A percentile compares a stretch with the other conserved stretches of the same genome.
phyloP scores from a whole-genome alignment of 2,329 filamentous ascomycete species.

The Diplodia sapinea region DNA sequence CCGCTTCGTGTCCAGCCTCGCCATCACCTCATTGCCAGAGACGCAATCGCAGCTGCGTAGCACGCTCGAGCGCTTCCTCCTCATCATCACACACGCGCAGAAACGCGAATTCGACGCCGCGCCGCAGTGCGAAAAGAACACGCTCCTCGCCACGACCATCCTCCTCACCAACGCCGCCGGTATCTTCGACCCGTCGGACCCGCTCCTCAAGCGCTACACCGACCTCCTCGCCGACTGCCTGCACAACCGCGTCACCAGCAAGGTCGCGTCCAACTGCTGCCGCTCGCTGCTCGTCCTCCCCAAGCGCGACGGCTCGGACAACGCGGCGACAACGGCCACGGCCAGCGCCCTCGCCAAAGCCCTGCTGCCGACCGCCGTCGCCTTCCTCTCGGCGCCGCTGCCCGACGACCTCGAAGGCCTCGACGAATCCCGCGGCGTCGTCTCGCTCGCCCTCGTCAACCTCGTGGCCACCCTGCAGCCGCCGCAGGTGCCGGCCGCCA shows the following conservation, averaged over 20 bases:
- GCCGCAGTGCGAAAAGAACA: slow-evolving; percentile 89
- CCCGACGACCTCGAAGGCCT: slow-evolving; percentile 71
- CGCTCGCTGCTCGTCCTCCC: slow-evolving; percentile 78
- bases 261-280: slow-evolving; percentile 88
- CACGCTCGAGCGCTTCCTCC: slow-evolving; percentile 80
- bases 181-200: slow-evolving; percentile 74
- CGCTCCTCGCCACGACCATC: slow-evolving; percentile 84
- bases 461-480: slow-evolving; percentile 61
- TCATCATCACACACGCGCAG: slow-evolving; percentile 77
- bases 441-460: slow-evolving; percentile 77
- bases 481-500: slow-evolving; percentile 62
- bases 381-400: slow-evolving; percentile 69
- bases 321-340: slow-evolving; percentile 29
- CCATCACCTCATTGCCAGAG: slow-evolving; percentile 50
- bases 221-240: slow-evolving; percentile 86
- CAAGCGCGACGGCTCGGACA: slow-evolving; percentile 44
- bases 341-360: slow-evolving; percentile 71
- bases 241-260: slow-evolving; percentile 78
- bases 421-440: slow-evolving; percentile 71
- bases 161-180: slow-evolving; percentile 82
- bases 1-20: slow-evolving; percentile 82
- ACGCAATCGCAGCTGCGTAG: slow-evolving; percentile 76
- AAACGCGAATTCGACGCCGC: slow-evolving; percentile 78
- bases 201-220: slow-evolving; percentile 74
- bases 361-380: slow-evolving; percentile 74